A percentile compares a stretch with the other conserved stretches of the same genome.
These are phyloP conservation scores for Coffea eugenioides DNA, from an alignment of 257 asterid species.

Conservation along the genomic window DNA sequence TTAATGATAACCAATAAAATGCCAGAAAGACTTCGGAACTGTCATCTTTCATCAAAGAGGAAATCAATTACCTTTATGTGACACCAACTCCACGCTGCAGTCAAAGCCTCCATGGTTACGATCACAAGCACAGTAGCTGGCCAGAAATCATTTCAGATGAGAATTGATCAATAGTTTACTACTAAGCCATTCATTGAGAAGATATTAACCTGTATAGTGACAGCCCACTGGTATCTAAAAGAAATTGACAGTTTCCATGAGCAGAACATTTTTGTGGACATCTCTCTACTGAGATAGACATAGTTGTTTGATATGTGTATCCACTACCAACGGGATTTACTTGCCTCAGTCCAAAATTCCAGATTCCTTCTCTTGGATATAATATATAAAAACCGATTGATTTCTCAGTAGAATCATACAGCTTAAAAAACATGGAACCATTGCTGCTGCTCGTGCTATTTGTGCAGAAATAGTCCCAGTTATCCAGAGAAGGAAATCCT, in stretches of 20 bases:
- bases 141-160: constrained; percentile 14
- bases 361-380: constrained; percentile 73
- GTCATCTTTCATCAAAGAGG: constrained; percentile 6
- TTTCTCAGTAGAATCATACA: constrained; percentile 60
- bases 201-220: constrained; percentile 62
- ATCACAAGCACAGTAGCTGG: constrained; percentile 86
- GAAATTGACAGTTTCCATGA: constrained; percentile 69
- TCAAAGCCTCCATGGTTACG: constrained; percentile 94
- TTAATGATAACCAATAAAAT: background rate
- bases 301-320: constrained; percentile 37
- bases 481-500: constrained; percentile 72
- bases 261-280: constrained; percentile 83
- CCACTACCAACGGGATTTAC: constrained; percentile 26
- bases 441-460: constrained; percentile 75
- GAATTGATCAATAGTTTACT: constrained; percentile 7
- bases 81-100: constrained; percentile 80
- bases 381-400: constrained; percentile 65
- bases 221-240: constrained; percentile 72
- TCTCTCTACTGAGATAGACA: constrained; percentile 80
- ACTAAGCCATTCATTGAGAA: constrained; percentile 4
- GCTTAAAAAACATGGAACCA: constrained; percentile 85
- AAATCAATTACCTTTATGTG: constrained; percentile 57
- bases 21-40: background rate
- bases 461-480: constrained; percentile 77
- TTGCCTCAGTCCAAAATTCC: constrained; percentile 84